Conservation (phyloP, 2,329 filamentous ascomycete genomes). For the Calonectria hongkongensis region DNA sequence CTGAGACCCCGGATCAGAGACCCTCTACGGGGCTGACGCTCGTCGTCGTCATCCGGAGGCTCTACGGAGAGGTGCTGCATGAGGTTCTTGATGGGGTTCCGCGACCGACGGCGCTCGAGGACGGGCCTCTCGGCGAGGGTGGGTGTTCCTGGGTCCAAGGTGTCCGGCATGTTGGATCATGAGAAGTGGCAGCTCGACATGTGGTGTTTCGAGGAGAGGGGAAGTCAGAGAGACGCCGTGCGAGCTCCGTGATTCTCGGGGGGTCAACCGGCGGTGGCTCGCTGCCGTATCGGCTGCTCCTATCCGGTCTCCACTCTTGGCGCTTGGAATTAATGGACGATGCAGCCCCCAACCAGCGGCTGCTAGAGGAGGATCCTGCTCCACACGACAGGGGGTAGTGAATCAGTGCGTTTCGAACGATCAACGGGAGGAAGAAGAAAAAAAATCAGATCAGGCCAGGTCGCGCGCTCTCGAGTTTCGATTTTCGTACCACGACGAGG, state of each 20-base stretch:
- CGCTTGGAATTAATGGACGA: constrained; percentile 39
- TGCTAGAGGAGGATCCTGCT: constrained; percentile 24
- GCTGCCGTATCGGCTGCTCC: constrained; percentile 52
- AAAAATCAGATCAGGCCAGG: constrained; percentile 9
- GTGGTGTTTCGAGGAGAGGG: constrained; percentile 29
- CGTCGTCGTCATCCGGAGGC: constrained; percentile 53
- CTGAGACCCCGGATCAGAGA: constrained; percentile 61
- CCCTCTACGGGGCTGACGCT: constrained; percentile 53
- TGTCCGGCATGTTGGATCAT: constrained; percentile 55
- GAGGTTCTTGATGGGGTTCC: constrained; percentile 61
- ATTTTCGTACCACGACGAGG: neutral
- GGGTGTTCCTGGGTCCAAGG: constrained; percentile 52
- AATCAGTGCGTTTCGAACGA: constrained; percentile 31
- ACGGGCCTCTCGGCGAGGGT: constrained; percentile 50
- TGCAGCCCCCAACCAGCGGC: constrained; percentile 31
- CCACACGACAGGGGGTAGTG: constrained; percentile 33
- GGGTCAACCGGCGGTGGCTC: constrained; percentile 47
- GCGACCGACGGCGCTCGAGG: constrained; percentile 58
- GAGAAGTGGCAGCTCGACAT: constrained; percentile 9
- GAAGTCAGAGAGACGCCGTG: constrained; percentile 44
- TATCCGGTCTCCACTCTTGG: constrained; percentile 55
- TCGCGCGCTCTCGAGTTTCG: neutral
- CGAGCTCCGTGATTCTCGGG: constrained; percentile 52
- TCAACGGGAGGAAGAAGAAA: neutral
- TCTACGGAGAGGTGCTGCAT: constrained; percentile 63